Percentiles rank a stretch among this genome's conserved stretches.
Evolutionary conservation across 352 stramenopile genomes (phyloP).

Genomic region (Phytophthora melonis): DNA sequence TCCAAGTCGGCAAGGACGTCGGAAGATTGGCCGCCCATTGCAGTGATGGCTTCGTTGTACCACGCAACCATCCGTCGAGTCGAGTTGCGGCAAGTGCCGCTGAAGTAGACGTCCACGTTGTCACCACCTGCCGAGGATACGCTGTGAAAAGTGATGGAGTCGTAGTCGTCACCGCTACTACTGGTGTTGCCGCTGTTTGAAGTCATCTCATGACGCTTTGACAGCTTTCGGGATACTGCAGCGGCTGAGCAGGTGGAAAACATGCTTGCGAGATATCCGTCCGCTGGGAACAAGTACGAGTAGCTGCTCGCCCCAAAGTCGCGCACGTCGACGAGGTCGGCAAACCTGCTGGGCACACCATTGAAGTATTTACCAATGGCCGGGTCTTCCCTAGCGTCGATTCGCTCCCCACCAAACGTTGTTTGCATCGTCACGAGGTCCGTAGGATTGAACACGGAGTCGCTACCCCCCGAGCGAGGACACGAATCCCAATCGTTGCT

Average conservation of each 20-base stretch:
- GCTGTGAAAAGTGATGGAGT: too few species aligned
- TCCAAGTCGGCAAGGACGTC: slow-evolving; percentile 57
- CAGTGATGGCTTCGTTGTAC: slow-evolving; percentile 47
- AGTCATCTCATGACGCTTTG: too few species aligned
- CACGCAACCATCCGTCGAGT: slow-evolving; percentile 16
- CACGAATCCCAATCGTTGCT: background rate
- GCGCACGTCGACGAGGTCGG: slow-evolving; percentile 43
- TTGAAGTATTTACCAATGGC: slow-evolving; percentile 43
- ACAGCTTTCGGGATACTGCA: background rate
- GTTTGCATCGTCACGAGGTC: slow-evolving; percentile 48
- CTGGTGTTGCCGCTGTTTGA: too few species aligned
- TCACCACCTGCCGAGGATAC: too few species aligned
- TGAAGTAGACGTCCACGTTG: too few species aligned
- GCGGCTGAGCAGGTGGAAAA: slow-evolving; percentile 33
- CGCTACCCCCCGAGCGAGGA: slow-evolving; percentile 19
- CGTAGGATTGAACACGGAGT: slow-evolving; percentile 42
- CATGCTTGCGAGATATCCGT: slow-evolving; percentile 38
- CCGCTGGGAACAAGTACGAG: slow-evolving; percentile 38
- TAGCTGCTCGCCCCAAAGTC: slow-evolving; percentile 54
- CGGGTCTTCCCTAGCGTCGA: slow-evolving; percentile 36
- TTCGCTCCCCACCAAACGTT: slow-evolving; percentile 20
- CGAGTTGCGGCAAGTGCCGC: too few species aligned
- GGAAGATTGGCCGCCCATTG: slow-evolving; percentile 41
- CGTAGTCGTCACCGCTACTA: too few species aligned
- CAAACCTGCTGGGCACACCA: slow-evolving; percentile 38